Evolutionary conservation across 768 basidiomycete genomes (phyloP).

Genomic region (Pluteus cervinus): DNA sequence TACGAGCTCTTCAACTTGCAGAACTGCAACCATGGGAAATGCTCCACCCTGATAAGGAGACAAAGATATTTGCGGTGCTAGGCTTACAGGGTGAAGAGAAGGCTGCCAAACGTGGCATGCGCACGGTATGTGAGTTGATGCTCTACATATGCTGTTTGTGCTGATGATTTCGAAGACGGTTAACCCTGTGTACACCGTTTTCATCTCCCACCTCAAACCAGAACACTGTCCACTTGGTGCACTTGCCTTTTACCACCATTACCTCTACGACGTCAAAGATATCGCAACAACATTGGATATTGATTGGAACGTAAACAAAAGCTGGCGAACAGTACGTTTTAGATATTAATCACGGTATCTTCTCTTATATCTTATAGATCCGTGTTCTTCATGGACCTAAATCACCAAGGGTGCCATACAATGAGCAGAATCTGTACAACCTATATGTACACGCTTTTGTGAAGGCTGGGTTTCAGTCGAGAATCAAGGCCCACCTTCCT

Average conservation of each 20-base stretch:
- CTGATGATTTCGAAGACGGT: slow-evolving; percentile 14
- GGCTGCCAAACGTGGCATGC: slow-evolving; percentile 17
- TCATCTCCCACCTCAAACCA: slow-evolving; percentile 20
- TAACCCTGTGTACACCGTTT: slow-evolving; percentile 21
- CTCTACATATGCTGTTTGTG: not conserved
- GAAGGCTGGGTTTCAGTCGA: slow-evolving; percentile 12
- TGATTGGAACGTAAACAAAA: slow-evolving; percentile 20
- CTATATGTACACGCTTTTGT: slow-evolving; percentile 10
- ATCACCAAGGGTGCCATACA: too few species aligned
- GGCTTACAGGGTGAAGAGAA: slow-evolving; percentile 13
- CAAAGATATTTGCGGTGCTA: slow-evolving; percentile 7
- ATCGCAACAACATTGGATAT: slow-evolving; percentile 13
- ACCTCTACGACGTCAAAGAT: slow-evolving; percentile 16
- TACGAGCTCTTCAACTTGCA: slow-evolving; percentile 12
- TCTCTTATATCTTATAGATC: slow-evolving; percentile 7
- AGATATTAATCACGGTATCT: not conserved
- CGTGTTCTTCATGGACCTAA: slow-evolving; percentile 16
- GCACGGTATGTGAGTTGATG: slow-evolving; percentile 12
- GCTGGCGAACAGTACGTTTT: slow-evolving; percentile 18
- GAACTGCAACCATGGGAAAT: slow-evolving; percentile 15
- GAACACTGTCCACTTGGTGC: slow-evolving; percentile 21
- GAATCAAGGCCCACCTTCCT: slow-evolving; percentile 17
- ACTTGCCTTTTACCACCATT: slow-evolving; percentile 21
- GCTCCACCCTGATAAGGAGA: slow-evolving; percentile 12
- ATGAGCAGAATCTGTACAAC: slow-evolving; percentile 8